A percentile compares a stretch with the other conserved stretches of the same genome.
Evolutionary conservation across 78 protist genomes (phyloP).

Genomic region (Dictyostelium purpureum): DNA sequence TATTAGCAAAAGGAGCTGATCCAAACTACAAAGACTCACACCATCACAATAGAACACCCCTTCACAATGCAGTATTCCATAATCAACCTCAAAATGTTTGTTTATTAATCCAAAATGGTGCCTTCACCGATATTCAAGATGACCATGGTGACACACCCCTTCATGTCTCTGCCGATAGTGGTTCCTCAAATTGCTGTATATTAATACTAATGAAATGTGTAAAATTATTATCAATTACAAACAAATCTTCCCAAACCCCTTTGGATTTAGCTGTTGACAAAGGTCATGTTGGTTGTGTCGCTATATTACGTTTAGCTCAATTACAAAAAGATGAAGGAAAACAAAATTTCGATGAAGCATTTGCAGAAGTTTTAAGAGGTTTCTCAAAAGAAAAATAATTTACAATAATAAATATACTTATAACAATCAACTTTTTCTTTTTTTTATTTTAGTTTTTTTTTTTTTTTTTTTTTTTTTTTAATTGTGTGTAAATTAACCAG

Average conservation of each 20-base stretch:
- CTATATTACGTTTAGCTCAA: slow-evolving; percentile 72
- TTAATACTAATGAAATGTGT: slow-evolving; percentile 54
- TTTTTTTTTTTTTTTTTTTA: no score
- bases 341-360: slow-evolving; percentile 43
- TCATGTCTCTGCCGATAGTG: slow-evolving; percentile 36
- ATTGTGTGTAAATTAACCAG: not conserved
- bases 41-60: slow-evolving; percentile 1
- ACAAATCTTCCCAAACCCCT: slow-evolving; percentile 50
- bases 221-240: slow-evolving; percentile 13
- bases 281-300: slow-evolving; percentile 78
- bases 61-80: slow-evolving; percentile 23
- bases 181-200: slow-evolving; percentile 41
- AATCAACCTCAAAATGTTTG: slow-evolving; percentile 37
- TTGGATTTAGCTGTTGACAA: slow-evolving; percentile 74
- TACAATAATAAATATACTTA: no score
- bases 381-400: no score
- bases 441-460: no score
- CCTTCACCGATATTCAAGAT: slow-evolving; percentile 10
- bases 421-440: no score
- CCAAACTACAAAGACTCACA: slow-evolving; percentile 16
- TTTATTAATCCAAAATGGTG: slow-evolving; percentile 55
- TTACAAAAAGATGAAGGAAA: slow-evolving; percentile 75
- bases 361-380: slow-evolving; percentile 52
- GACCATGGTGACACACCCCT: slow-evolving; percentile 36
- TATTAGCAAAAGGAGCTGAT: slow-evolving; percentile 52